Evolutionary conservation across 352 stramenopile genomes (phyloP).

Genomic region (Aphanomyces euteiches): DNA sequence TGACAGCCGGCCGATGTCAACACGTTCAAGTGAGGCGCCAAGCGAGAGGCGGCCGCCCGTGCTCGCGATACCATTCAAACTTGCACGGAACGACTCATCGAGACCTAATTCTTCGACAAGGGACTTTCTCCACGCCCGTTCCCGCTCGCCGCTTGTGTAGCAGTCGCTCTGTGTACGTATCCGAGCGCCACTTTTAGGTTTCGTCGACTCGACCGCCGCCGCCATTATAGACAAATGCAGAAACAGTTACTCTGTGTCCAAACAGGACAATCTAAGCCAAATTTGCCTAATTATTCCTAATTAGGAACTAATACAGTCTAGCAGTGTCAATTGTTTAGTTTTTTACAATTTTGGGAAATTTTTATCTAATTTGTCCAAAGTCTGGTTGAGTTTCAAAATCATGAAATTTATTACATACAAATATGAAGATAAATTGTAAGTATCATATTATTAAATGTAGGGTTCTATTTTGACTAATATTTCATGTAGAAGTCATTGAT

Average conservation of each 20-base stretch:
- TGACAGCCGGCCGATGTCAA: conserved; percentile 57
- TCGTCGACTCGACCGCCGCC: neutral
- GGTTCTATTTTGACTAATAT: too few species aligned
- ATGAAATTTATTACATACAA: neutral
- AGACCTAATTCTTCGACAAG: conserved; percentile 27
- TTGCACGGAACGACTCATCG: conserved; percentile 11
- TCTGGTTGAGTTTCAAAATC: neutral
- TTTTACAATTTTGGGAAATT: neutral
- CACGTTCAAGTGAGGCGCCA: conserved; percentile 12
- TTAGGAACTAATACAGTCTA: neutral
- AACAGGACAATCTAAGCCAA: neutral
- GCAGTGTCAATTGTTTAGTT: neutral
- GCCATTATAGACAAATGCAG: neutral
- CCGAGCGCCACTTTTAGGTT: neutral
- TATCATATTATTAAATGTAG: neutral
- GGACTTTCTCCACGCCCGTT: conserved; percentile 25
- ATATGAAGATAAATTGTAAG: neutral
- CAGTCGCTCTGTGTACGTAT: conserved; percentile 28
- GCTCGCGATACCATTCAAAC: conserved; percentile 12
- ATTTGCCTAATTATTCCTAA: neutral
- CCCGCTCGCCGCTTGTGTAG: conserved; percentile 29
- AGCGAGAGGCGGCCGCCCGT: conserved; percentile 18
- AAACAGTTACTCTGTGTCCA: neutral
- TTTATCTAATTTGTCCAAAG: neutral
- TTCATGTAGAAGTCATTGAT: too few species aligned